Base-by-base conservation (phyloP, 2,329 filamentous ascomycete genomes). In the Pestalotiopsis sp. region DNA sequence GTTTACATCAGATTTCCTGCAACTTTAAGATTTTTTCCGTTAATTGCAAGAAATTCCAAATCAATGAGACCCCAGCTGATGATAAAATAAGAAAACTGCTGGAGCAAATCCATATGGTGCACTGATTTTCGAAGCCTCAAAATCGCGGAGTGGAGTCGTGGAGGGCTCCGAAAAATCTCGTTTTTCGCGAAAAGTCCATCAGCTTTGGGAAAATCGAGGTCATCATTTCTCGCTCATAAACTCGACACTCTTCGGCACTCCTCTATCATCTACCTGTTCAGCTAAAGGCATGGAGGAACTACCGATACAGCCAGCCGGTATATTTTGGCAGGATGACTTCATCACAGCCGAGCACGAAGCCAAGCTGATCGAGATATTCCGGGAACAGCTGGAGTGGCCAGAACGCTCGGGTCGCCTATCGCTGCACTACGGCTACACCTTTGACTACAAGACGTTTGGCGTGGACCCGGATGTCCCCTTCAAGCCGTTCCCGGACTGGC, bases 371-470 rank as follows among this genome's bases (percentile, higher is more conserved):
- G 72, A 79, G 36, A 80, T 83, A 67, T 86, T 88, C 72, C 78
- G 72, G 56, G 72, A 82, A 69, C 75, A 84, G 60, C 78, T 87
- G 14, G 70, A 78, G 38, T 87, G 86, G 86, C 84, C 84, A 45
- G 78, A 78, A 4, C 80, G 83, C 36, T 72, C 77, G 38, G 84
- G 83, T 3, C 82, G 86, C 3, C 74, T 84, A 2, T 87, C 86
- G 0, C 78, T 88, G 0, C 86, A 89, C 74, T 89, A 85, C 71
- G 86, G 86, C 65, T 86, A 87, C 73, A 86, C 84, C 0, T 89
- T 89, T 73, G 84, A 86, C 79, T 89, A 89, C 74, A 87, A 86
- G 73, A 88, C 86, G 1, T 89, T 89, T 69, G 85, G 84, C 1
- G 82, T 88, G 27, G 86, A 88, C 72, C 78, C 81, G 0, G 77